These are phyloP conservation scores for Bacidia gigantensis DNA, from an alignment of 495 filamentous ascomycete genomes.

Conservation along the genomic window DNA sequence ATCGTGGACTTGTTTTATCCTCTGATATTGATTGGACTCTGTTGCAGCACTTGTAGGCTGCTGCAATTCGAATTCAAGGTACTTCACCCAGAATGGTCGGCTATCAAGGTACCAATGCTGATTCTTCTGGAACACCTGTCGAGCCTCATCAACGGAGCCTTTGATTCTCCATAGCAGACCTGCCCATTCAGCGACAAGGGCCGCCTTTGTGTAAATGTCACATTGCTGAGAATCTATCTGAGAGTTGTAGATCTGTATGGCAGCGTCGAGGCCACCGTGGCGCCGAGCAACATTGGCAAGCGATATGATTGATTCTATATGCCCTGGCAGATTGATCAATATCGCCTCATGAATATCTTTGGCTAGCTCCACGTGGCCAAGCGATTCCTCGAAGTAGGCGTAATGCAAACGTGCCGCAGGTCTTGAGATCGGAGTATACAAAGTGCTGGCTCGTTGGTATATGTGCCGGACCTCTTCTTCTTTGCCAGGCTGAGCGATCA, in stretches of 20 bases:
- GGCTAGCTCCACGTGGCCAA: constrained; percentile 59
- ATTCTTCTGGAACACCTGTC: constrained; percentile 71
- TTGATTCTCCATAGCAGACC: constrained; percentile 81
- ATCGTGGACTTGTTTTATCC: constrained; percentile 68
- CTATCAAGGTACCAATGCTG: constrained; percentile 77
- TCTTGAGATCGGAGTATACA: constrained; percentile 73
- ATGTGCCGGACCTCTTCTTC: constrained; percentile 88
- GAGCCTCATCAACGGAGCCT: constrained; percentile 71
- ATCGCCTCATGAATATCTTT: constrained; percentile 74
- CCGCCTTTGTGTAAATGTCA: constrained; percentile 71
- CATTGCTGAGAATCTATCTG: constrained; percentile 60
- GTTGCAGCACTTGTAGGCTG: constrained; percentile 60
- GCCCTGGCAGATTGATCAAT: constrained; percentile 52
- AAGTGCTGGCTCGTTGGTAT: constrained; percentile 71
- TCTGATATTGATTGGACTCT: constrained; percentile 52
- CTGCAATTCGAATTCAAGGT: constrained; percentile 76
- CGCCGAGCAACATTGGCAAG: constrained; percentile 82
- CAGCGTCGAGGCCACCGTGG: constrained; percentile 71
- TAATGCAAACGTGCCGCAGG: constrained; percentile 77
- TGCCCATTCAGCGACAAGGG: constrained; percentile 82
- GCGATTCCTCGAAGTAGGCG: constrained; percentile 86
- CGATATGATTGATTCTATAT: constrained; percentile 76
- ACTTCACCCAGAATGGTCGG: constrained; percentile 83
- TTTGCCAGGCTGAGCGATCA: constrained; percentile 67
- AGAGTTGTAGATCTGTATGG: constrained; percentile 69